These are phyloP conservation scores for Leptomonas seymouri DNA, from an alignment of 208 protist species.

Conservation along the genomic window DNA sequence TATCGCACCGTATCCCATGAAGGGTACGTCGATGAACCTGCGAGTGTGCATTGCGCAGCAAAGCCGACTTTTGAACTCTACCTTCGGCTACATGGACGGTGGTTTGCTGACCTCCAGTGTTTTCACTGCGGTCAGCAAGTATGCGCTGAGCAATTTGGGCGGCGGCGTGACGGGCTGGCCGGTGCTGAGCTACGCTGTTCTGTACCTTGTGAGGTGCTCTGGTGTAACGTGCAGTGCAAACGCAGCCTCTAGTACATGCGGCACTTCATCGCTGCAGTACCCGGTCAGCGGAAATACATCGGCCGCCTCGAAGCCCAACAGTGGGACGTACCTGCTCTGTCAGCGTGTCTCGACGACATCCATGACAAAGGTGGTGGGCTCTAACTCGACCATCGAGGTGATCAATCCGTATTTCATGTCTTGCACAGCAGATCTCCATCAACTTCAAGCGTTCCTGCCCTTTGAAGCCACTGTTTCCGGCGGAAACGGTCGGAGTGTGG, in stretches of 20 bases:
- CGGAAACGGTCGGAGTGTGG: conserved; percentile 6
- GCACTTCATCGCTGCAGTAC: conserved; percentile 17
- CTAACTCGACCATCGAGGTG: conserved; percentile 36
- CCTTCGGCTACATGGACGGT: conserved; percentile 42
- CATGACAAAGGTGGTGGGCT: conserved; percentile 23
- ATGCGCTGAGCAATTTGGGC: conserved; percentile 6
- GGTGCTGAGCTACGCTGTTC: conserved; percentile 22
- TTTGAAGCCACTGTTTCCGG: conserved; percentile 34
- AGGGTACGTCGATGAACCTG: conserved; percentile 10
- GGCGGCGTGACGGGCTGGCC: conserved; percentile 45
- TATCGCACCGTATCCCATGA: conserved; percentile 11
- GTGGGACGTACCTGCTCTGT: conserved; percentile 51
- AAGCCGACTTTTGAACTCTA: conserved; percentile 18
- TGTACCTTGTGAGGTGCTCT: conserved; percentile 49
- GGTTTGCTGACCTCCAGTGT: conserved; percentile 26
- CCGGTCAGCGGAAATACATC: conserved; percentile 29
- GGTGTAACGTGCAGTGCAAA: conserved; percentile 15
- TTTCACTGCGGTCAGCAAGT: conserved; percentile 29
- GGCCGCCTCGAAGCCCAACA: conserved; percentile 17
- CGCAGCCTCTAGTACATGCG: conserved; percentile 25
- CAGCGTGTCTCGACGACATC: conserved; percentile 33
- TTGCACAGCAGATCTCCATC: conserved; percentile 13
- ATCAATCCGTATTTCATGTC: conserved; percentile 37
- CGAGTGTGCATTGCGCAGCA: conserved; percentile 33
- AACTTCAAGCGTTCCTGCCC: conserved; percentile 35